phyloP scores from a whole-genome alignment of 176 grass and related monocot species.

The Hordeum vulgare region MorexV3_pseudomolecules_assembly NC_058520.1:539109430-539109929 shows the following conservation, averaged over 20 bases:
- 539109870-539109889: no score
- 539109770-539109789: no score
- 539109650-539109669: background rate
- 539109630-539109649: constrained; percentile 47
- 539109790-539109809: no score
- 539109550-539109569: constrained; percentile 86
- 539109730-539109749: background rate
- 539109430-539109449: no score
- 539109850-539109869: no score
- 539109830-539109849: no score
- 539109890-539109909: no score
- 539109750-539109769: constrained; percentile 22
- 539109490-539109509: constrained; percentile 72
- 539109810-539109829: no score
- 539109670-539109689: background rate
- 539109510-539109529: constrained; percentile 75
- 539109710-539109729: background rate
- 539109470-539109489: constrained; percentile 86
- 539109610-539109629: constrained; percentile 88
- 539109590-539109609: constrained; percentile 79
- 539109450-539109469: constrained; percentile 24
- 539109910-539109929: no score
- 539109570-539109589: constrained; percentile 64
- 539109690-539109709: background rate
- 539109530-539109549: constrained; percentile 84